Evolutionary conservation across 2,329 filamentous ascomycete genomes (phyloP), one percentile per base, ranked within the genome.

Genomic region (Aspergillus sp.): DNA sequence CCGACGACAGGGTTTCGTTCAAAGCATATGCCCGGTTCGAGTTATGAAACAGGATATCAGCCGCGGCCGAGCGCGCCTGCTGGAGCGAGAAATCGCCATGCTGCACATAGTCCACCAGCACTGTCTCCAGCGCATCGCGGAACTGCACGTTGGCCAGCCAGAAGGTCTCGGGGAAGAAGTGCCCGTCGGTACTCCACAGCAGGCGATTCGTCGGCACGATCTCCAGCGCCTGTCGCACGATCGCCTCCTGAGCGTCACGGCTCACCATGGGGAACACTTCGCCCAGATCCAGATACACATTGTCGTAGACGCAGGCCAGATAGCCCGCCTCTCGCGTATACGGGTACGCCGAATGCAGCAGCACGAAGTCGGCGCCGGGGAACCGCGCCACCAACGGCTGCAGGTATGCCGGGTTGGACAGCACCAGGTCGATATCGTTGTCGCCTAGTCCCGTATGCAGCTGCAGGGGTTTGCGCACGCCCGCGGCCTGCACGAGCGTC

Each of bases 401-500:
- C 24, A 96, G 77, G 66, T 90, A 87, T 0, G 90, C 85, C 0
- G 92, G 91, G 47, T 91, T 94, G 0, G 90, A 84, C 54, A 83
- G 84, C 2, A 85, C 78, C 26, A 96, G 78, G 4, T 81, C 84
- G 54, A 95, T 89, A 67, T 95, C 91, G 65, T 88, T 90, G 69
- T 95, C 91, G 0, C 91, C 91, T 0, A 95, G 81, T 0, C 91
- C 91, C 0, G 90, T 95, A 68, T 96, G 91, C 64, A 96, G 90
- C 69, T 96, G 91, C 12, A 96, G 79, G 0, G 91, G 90, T 71
- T 94, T 95, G 58, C 84, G 84, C 3, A 71, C 72, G 16, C 71
- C 71, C 67, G 68, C 66, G 16, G 80, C 75, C 9, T 78, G 74
- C 54, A 94, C 82, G 29, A 87, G 72, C 50, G 82, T 78, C 6